phyloP scores from a whole-genome alignment of 345 rosid genomes.

The Psidium guajava region DNA sequence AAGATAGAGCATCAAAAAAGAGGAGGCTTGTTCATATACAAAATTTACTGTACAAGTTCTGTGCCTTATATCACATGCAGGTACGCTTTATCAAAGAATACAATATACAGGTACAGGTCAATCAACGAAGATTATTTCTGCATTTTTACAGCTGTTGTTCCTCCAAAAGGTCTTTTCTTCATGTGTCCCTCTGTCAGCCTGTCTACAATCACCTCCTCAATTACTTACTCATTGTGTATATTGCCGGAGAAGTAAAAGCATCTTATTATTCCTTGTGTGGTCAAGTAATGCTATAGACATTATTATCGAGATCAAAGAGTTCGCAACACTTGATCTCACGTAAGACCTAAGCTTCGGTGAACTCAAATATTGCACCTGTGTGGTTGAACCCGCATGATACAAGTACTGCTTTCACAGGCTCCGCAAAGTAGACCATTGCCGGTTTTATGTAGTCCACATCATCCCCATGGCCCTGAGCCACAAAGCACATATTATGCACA shows the following conservation, averaged over 20 bases:
- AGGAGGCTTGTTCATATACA: background rate
- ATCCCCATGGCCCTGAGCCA: slow-evolving; percentile 70
- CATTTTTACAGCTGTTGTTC: background rate
- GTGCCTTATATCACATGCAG: background rate
- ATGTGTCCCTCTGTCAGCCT: background rate
- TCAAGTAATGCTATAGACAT: background rate
- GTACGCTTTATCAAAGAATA: background rate
- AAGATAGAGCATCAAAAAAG: background rate
- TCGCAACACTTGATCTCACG: background rate
- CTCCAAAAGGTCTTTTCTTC: background rate
- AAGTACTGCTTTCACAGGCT: slow-evolving; percentile 51
- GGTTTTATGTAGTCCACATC: slow-evolving; percentile 76
- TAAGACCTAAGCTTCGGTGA: slow-evolving; percentile 7
- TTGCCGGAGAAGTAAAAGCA: background rate
- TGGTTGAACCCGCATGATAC: slow-evolving; percentile 94
- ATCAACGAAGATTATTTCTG: background rate
- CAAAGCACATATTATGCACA: background rate
- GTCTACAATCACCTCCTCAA: background rate
- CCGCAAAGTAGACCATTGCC: slow-evolving; percentile 29
- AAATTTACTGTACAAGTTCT: background rate
- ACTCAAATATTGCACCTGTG: slow-evolving; percentile 65
- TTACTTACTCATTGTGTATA: background rate
- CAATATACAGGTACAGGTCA: background rate
- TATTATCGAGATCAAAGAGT: background rate
- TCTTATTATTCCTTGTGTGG: background rate